phyloP scores from a whole-genome alignment of 1,139 yeast species.

The Torulaspora globosa region DNA sequence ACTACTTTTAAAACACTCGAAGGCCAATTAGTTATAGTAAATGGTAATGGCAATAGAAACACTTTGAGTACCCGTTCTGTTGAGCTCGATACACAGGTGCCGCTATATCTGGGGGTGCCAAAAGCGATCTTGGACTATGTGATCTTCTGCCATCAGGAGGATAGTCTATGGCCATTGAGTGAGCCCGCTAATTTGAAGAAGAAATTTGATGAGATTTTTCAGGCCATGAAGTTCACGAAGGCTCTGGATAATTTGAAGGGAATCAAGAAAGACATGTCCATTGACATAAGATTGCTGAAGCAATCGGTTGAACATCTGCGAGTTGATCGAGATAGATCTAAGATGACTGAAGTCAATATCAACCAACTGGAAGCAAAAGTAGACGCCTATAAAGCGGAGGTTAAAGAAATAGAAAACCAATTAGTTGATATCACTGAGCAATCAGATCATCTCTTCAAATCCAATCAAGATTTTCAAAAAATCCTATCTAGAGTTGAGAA shows the following conservation, averaged over 20 bases:
- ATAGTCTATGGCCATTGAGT: slow-evolving; percentile 91
- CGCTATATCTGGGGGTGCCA: slow-evolving; percentile 81
- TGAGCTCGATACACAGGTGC: slow-evolving; percentile 80
- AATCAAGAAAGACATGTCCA: slow-evolving; percentile 71
- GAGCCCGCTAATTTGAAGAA: slow-evolving; percentile 88
- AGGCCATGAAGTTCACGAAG: slow-evolving; percentile 88
- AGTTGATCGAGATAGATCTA: slow-evolving; percentile 70
- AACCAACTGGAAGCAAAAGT: slow-evolving; percentile 45
- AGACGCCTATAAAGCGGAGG: slow-evolving; percentile 46
- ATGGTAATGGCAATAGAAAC: slow-evolving; percentile 57
- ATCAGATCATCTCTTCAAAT: slow-evolving; percentile 61
- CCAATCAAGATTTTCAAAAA: slow-evolving; percentile 79
- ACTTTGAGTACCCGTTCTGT: slow-evolving; percentile 79
- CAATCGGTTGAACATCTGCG: slow-evolving; percentile 74
- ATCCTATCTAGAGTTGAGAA: slow-evolving; percentile 63
- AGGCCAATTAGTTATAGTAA: slow-evolving; percentile 72
- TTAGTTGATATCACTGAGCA: slow-evolving; percentile 54
- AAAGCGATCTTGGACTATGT: slow-evolving; percentile 86
- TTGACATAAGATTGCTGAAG: slow-evolving; percentile 68
- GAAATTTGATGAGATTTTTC: slow-evolving; percentile 93
- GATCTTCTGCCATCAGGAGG: slow-evolving; percentile 96
- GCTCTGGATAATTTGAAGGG: slow-evolving; percentile 76
- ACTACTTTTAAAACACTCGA: slow-evolving; percentile 86
- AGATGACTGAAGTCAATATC: slow-evolving; percentile 50
- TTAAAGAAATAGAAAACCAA: slow-evolving; percentile 46